phyloP scores from a whole-genome alignment of 2,329 filamentous ascomycete species.

The Annulohypoxylon truncatum region DNA sequence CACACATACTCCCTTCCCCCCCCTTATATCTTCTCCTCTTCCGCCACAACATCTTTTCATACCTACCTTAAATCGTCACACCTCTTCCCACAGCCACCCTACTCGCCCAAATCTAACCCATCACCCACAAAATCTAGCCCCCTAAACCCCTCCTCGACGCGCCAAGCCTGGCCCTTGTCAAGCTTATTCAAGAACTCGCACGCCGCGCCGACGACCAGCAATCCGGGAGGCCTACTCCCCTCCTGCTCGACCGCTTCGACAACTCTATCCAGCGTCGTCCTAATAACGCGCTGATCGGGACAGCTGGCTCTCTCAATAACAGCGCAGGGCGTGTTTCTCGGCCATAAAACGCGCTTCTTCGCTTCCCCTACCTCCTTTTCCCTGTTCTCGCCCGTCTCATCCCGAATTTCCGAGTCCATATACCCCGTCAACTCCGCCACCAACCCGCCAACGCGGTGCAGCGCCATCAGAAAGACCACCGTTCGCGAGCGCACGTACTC shows the following conservation, averaged over 20 bases:
- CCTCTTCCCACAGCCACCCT: not conserved
- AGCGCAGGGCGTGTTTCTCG: conserved; percentile 83
- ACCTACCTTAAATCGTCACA: too few species aligned
- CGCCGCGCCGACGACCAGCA: conserved; percentile 85
- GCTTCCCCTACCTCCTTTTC: not conserved
- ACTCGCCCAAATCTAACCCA: conserved; percentile 32
- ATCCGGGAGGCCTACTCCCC: conserved; percentile 87
- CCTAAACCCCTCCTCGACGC: conserved; percentile 87
- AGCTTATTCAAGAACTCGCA: conserved; percentile 79
- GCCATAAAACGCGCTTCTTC: conserved; percentile 66
- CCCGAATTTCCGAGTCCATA: conserved; percentile 44
- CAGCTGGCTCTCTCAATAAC: conserved; percentile 95
- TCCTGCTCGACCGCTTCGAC: conserved; percentile 86
- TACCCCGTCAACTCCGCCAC: conserved; percentile 74
- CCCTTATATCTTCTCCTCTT: not conserved
- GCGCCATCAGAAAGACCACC: conserved; percentile 93
- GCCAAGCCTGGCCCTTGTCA: conserved; percentile 74
- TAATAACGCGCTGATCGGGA: conserved; percentile 91
- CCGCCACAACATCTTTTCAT: not conserved
- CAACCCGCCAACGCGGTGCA: conserved; percentile 83
- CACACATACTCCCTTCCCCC: not conserved
- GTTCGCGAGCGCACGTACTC: conserved; percentile 81
- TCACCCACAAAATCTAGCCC: conserved; percentile 68
- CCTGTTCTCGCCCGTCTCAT: conserved; percentile 40
- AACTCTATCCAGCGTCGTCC: conserved; percentile 84